Evolutionary conservation across 2,329 filamentous ascomycete genomes (phyloP).

Genomic region (Aspergillus hiratsukae): DNA sequence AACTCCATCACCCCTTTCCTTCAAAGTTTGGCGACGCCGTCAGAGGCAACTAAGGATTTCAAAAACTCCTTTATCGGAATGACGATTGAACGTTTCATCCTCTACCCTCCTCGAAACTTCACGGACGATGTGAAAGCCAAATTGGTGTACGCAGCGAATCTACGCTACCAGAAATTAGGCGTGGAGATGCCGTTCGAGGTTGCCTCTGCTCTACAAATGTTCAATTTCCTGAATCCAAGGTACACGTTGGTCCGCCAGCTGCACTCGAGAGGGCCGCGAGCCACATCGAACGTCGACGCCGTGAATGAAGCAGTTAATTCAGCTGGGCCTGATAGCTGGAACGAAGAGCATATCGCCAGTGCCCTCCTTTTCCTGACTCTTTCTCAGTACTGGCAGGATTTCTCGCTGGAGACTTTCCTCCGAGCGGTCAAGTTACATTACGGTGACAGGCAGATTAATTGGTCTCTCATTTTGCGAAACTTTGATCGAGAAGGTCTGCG

Average conservation of each 20-base stretch:
- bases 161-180: conserved; percentile 63
- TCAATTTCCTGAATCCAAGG: conserved; percentile 39
- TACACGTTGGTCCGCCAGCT: conserved; percentile 58
- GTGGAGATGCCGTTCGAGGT: conserved; percentile 41
- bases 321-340: conserved; percentile 60
- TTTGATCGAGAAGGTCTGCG: conserved; percentile 78
- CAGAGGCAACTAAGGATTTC: conserved; percentile 62
- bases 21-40: conserved; percentile 65
- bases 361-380: conserved; percentile 69
- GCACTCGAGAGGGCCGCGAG: conserved; percentile 67
- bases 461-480: conserved; percentile 66
- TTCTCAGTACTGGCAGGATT: conserved; percentile 57
- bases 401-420: conserved; percentile 66
- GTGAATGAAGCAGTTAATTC: conserved; percentile 56
- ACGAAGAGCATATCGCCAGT: conserved; percentile 75
- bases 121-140: conserved; percentile 69
- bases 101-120: conserved; percentile 82
- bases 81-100: conserved; percentile 80
- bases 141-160: conserved; percentile 57
- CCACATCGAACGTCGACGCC: conserved; percentile 70
- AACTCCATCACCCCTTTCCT: conserved; percentile 75
- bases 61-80: conserved; percentile 67
- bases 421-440: conserved; percentile 53
- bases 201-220: conserved; percentile 42
- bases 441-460: conserved; percentile 55